Evolutionary conservation across 495 filamentous ascomycete genomes (phyloP), one percentile per base, ranked within the genome.

Genomic region (Cercophora samala): DNA sequence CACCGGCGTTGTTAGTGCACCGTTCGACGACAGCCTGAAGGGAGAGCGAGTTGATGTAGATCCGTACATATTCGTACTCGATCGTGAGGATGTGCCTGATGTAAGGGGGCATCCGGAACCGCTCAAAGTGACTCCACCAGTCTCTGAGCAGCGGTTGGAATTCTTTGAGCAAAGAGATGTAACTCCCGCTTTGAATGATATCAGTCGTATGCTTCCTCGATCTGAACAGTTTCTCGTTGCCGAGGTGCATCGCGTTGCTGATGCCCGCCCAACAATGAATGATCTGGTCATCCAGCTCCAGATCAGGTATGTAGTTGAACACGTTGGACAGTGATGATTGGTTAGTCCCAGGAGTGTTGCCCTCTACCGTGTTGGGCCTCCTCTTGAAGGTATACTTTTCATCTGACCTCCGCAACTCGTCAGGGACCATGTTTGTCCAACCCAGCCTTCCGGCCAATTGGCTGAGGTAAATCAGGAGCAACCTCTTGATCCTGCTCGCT

Each of bases 1-100:
- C 83, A 23, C 80, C 79, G 29, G 88, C 85, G 69, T 89, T 92
- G 52, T 83, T 90, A 5, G 92, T 93, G 81, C 92, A 97, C 46
- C 94, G 87, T 76, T 97, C 94, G 19, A 97, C 90, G 21, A 98
- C 93, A 5, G 95, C 96, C 80, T 99, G 95, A 15, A 99, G 80
- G 3, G 92, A 92, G 17, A 99, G 83, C 5, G 92, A 96, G 72
- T 97, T 97, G 79, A 97, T 84, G 74, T 97, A 98, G 60, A 97
- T 86, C 77, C 91, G 84, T 19, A 93, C 91, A 70, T 96, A 93
- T 68, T 96, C 90, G 67, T 92, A 93, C 78, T 96, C 95, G 66
- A 99, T 97, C 29, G 88, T 87, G 6, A 99, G 80, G 61, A 98
- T 93, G 70, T 90, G 87, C 51, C 89, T 86, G 76, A 96, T 92